phyloP scores from a whole-genome alignment of 768 basidiomycete species.

The Mycena maculata region DNA sequence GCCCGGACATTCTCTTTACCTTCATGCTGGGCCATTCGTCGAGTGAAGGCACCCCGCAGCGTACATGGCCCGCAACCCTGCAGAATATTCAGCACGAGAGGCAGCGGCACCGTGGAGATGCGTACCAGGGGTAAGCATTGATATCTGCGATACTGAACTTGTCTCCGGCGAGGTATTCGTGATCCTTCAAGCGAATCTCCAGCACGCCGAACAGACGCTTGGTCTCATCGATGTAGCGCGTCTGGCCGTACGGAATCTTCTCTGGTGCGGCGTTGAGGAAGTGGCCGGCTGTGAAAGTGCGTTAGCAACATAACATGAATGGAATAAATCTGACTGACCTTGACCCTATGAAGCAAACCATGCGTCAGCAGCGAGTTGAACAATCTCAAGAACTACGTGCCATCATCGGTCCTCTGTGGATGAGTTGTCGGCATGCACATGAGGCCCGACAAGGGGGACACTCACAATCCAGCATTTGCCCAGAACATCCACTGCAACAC shows the following conservation, averaged over 20 bases:
- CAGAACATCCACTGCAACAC: slow-evolving; percentile 63
- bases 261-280: slow-evolving; percentile 14
- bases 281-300: slow-evolving; percentile 16
- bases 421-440: not conserved
- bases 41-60: slow-evolving; percentile 48
- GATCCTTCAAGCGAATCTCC: slow-evolving; percentile 55
- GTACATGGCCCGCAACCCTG: slow-evolving; percentile 49
- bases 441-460: not conserved
- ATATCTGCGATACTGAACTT: slow-evolving; percentile 56
- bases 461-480: slow-evolving; percentile 37
- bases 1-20: slow-evolving; percentile 24
- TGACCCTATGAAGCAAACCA: not conserved
- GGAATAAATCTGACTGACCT: not conserved
- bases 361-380: not conserved
- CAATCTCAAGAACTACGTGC: not conserved
- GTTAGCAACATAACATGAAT: not conserved
- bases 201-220: slow-evolving; percentile 60
- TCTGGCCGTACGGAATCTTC: slow-evolving; percentile 25
- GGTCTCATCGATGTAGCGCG: slow-evolving; percentile 60
- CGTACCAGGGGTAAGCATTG: slow-evolving; percentile 45
- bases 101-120: slow-evolving; percentile 26
- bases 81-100: not conserved
- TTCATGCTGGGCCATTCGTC: slow-evolving; percentile 54
- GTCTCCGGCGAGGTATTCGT: slow-evolving; percentile 60
- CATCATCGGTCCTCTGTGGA: slow-evolving; percentile 32